phyloP scores from a whole-genome alignment of 768 basidiomycete genomes.

The Amyloporia xantha region DNA sequence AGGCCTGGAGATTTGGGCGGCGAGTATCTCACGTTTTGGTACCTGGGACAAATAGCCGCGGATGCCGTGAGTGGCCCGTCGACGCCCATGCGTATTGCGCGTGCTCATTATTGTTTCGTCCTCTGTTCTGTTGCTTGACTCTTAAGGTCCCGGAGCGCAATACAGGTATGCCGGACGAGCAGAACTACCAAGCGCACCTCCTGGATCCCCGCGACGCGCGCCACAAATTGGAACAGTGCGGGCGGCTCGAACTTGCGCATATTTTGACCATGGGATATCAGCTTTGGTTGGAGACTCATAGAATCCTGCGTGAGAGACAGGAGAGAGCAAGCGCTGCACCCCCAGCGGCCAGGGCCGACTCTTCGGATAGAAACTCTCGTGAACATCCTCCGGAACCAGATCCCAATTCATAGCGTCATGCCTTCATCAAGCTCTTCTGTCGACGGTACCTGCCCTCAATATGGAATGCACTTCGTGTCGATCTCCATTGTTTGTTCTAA shows the following conservation, averaged over 20 bases:
- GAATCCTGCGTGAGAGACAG: too few relatives aligned
- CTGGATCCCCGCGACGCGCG: constrained; percentile 40
- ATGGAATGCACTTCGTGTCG: too few relatives aligned
- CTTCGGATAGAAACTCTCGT: too few relatives aligned
- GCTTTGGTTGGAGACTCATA: constrained; percentile 26
- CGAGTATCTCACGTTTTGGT: constrained; percentile 53
- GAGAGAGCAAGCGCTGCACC: too few relatives aligned
- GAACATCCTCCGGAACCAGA: too few relatives aligned
- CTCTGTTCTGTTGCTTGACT: neutral
- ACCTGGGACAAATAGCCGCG: constrained; percentile 43
- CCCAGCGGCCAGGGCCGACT: too few relatives aligned
- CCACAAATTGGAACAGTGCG: constrained; percentile 17
- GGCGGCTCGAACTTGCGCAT: neutral
- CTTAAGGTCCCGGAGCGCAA: constrained; percentile 37
- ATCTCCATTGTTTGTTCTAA: too few relatives aligned
- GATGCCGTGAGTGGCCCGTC: constrained; percentile 39
- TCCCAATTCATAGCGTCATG: too few relatives aligned
- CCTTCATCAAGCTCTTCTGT: too few relatives aligned
- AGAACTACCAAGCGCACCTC: constrained; percentile 38
- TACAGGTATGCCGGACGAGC: constrained; percentile 56
- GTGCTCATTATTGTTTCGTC: neutral
- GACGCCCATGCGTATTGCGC: neutral
- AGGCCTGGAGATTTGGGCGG: constrained; percentile 34
- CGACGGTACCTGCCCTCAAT: too few relatives aligned
- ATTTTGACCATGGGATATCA: constrained; percentile 35